A percentile compares a stretch with the other conserved stretches of the same genome.
These are phyloP conservation scores for Rhodamnia rubescens DNA, from an alignment of 345 rosid genomes.

Conservation along the genomic window DNA sequence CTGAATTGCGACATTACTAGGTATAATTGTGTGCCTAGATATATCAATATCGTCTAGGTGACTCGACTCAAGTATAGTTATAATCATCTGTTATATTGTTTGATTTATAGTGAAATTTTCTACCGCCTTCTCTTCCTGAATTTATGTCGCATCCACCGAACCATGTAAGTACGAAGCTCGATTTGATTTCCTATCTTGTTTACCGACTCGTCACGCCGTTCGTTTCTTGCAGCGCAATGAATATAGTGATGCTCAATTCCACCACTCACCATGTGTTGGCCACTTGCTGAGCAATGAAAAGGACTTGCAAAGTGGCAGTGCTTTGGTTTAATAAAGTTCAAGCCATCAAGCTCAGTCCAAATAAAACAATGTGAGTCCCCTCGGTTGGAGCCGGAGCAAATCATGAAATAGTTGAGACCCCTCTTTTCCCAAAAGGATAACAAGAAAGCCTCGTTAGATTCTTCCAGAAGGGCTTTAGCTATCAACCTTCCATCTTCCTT, in stretches of 20 bases:
- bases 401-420: background rate
- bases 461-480: background rate
- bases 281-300: background rate
- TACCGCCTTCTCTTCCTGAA: background rate
- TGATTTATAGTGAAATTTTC: background rate
- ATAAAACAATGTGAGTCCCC: background rate
- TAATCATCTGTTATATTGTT: background rate
- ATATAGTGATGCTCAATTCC: background rate
- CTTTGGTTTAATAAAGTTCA: background rate
- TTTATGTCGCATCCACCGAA: background rate
- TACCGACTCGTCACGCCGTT: no score
- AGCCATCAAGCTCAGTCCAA: background rate
- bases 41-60: background rate
- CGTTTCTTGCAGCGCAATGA: background rate
- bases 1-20: background rate
- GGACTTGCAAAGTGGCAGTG: background rate
- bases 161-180: accelerated
- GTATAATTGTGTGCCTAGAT: background rate
- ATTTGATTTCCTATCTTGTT: background rate
- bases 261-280: background rate
- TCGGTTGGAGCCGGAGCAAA: background rate
- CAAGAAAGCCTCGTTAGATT: background rate
- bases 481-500: background rate
- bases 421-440: background rate
- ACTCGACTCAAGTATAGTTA: background rate